Base-by-base conservation (phyloP, 768 basidiomycete species). In the Crepidotus variabilis region DNA sequence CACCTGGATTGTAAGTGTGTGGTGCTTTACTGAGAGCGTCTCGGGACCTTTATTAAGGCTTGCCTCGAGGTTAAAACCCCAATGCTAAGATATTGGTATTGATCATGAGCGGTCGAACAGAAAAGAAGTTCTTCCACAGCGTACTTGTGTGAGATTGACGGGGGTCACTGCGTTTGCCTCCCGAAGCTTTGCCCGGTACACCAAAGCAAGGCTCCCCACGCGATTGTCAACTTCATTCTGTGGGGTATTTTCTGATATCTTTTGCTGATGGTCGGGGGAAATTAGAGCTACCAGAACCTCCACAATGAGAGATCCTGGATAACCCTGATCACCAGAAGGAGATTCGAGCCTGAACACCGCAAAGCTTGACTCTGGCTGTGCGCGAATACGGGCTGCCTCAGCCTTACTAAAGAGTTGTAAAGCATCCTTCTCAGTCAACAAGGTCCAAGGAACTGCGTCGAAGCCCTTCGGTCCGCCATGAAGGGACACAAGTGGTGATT, bases 41-140 rank as follows among this genome's bases (percentile, higher is more conserved):
- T 79, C 77, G 2, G 69, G 62, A 6, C 71, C 75, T 6, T 72
- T 73, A 47, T 70, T 68, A 43, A 86, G 71, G 62, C 87, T 89
- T 1, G 86, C 88, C 33, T 88, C 85, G 10, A 90, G 79, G 64
- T 91, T 90, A 74, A 90, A 90, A 24, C 88, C 89, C 87, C 88
- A 90, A 67, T 90, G 88, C 87, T 90, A 56, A 0, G 49, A 28
- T 23, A 28, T 22, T 45, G 53, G 54, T 51, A 46, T 36, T 36
- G 48, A 50, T 49, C 8, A 50, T 46, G 50, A 39, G 23, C 47
- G 55, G 18, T 13, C n/a, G 22, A 22, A 35, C 57, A 24, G 47
- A 54, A 46, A 57, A 45, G 28, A 55, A 53, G 39, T 20, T 16
- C 39, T 14, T 43, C 35, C 23, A 23, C 24, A 2, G 57, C 77